Base-by-base conservation (phyloP, 2,329 filamentous ascomycete genomes). In the Allantophomopsis lycopodina region DNA sequence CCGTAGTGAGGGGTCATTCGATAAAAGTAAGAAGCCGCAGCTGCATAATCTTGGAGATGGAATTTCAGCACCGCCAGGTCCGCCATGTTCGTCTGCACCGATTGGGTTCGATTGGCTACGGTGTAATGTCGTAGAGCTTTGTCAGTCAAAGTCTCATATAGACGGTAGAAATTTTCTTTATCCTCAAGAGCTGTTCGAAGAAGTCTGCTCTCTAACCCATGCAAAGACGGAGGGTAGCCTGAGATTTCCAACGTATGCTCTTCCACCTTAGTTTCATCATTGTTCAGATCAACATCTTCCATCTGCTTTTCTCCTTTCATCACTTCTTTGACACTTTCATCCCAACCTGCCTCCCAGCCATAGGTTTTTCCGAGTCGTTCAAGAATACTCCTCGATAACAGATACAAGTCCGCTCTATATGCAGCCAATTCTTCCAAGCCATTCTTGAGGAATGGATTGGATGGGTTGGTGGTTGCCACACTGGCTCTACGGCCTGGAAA, bases 41-140 rank as follows among this genome's bases (percentile, higher is more conserved):
- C 71, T 2, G 64, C 66, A 53, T 79, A 88, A 47, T 96, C 83
- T 16, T 73, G 71, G 3, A 83, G 66, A 43, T 83, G 74, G 49
- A 80, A 91, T 51, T 89, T 88, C 38, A 95, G 64, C 5, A 91
- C 72, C 1, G 87, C 91, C 35, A 96, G 69, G 57, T 98, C 91
- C 8, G 85, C 82, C 57, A 88, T 75, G 44, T 79, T 78, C 15
- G 78, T 72, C 49, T 93, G 79, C 1, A 83, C 79, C 7, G 85
- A 83, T 49, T 93, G 81, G 0, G 68, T 69, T 46, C 89, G 82
- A 40, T 79, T 82, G 4, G 88, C 86, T 4, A 86, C 75, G 12
- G 78, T 78, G 55, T 84, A 93, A 54, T 94, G 83, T 2, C 83
- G 81, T 41, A 93, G 73, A 3, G 88, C 79, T 45, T 83, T 79